Conservation (phyloP, 306 rosid species). For the Alnus glutinosa region DNA sequence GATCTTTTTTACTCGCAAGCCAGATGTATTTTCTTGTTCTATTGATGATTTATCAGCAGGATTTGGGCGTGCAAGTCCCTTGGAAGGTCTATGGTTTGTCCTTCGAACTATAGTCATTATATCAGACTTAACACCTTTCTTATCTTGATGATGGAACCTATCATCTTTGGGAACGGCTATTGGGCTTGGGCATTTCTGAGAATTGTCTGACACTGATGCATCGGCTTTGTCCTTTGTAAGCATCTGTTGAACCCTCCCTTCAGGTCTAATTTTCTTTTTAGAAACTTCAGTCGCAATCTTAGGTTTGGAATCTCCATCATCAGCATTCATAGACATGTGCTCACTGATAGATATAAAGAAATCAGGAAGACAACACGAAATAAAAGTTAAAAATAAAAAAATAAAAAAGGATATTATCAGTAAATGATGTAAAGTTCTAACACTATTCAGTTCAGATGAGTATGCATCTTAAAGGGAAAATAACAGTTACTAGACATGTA, state of each 20-base stretch:
- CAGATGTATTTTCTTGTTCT: constrained; percentile 57
- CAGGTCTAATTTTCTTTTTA: constrained; percentile 50
- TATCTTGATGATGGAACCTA: constrained; percentile 31
- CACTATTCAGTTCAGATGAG: constrained; percentile 20
- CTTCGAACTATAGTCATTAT: constrained; percentile 79
- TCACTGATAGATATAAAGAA: constrained; percentile 49
- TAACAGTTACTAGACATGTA: not conserved
- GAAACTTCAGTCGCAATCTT: constrained; percentile 45
- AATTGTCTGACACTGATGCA: constrained; percentile 39
- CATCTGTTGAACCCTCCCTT: constrained; percentile 38
- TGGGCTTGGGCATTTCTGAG: constrained; percentile 30
- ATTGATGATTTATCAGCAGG: constrained; percentile 42
- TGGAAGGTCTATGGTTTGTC: constrained; percentile 50
- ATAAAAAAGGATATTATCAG: constrained; percentile 7
- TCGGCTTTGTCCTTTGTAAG: constrained; percentile 27
- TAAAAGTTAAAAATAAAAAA: constrained; percentile 28
- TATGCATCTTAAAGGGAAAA: constrained; percentile 8
- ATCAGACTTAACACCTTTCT: constrained; percentile 43
- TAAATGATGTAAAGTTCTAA: constrained; percentile 22
- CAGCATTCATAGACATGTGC: constrained; percentile 37
- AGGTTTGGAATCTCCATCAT: constrained; percentile 46
- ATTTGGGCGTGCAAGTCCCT: constrained; percentile 38
- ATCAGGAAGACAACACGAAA: constrained; percentile 8
- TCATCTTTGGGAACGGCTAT: constrained; percentile 33
- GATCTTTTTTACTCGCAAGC: constrained; percentile 92